Conservation (phyloP, 306 rosid genomes). For the Clitoria ternatea region DNA sequence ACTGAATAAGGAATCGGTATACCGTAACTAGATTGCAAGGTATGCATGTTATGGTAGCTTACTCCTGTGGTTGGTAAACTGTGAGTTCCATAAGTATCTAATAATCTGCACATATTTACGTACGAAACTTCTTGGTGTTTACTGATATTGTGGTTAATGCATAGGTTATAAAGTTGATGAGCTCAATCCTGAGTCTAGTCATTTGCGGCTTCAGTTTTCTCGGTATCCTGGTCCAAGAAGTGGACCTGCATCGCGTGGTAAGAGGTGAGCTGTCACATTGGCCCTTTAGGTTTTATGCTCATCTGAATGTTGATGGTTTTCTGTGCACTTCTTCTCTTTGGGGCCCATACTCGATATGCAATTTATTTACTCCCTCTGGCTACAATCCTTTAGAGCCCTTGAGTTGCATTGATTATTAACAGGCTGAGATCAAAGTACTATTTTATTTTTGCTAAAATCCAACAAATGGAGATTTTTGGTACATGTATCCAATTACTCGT, state of each 20-base stretch:
- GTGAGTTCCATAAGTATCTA: too few relatives aligned
- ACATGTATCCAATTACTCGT: constrained; percentile 7
- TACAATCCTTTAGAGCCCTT: constrained; percentile 17
- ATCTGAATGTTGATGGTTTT: constrained; percentile 3
- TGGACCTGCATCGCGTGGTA: constrained; percentile 60
- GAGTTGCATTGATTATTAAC: constrained; percentile 31
- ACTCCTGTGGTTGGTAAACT: background rate
- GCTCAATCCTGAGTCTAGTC: constrained; percentile 54
- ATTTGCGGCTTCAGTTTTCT: constrained; percentile 84
- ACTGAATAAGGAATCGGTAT: background rate
- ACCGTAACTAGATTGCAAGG: background rate
- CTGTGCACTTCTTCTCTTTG: background rate
- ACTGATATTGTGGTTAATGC: constrained; percentile 34
- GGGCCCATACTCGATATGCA: constrained; percentile 22
- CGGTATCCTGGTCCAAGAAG: constrained; percentile 85
- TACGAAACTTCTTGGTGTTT: background rate
- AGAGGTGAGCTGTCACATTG: constrained; percentile 46
- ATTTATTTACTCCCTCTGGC: constrained; percentile 20
- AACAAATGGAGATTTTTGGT: constrained; percentile 23
- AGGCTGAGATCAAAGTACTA: constrained; percentile 19
- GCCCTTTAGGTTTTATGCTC: constrained; percentile 26
- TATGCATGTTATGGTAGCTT: background rate
- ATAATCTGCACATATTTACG: background rate
- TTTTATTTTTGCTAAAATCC: constrained; percentile 9
- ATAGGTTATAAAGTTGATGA: constrained; percentile 83